These are phyloP conservation scores for Phytophthora ohioensis DNA, from an alignment of 352 stramenopile genomes.

Conservation along the genomic window DNA sequence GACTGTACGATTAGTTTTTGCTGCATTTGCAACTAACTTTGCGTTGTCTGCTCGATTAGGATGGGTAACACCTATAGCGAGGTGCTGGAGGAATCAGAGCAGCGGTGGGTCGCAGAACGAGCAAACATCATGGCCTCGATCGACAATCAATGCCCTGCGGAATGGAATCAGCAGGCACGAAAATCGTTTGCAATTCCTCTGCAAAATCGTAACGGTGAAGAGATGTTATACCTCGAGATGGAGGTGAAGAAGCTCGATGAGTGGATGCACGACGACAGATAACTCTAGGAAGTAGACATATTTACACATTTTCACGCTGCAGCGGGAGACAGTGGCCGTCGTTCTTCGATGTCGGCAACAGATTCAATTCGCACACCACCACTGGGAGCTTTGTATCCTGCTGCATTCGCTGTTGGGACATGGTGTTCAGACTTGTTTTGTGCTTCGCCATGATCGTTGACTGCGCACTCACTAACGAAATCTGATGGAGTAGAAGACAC, in stretches of 20 bases:
- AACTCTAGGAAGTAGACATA: not conserved
- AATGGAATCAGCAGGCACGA: constrained; percentile 45
- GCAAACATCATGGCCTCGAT: constrained; percentile 76
- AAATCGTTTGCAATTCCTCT: constrained; percentile 55
- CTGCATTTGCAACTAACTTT: not conserved
- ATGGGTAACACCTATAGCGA: constrained; percentile 77
- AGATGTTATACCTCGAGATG: constrained; percentile 59
- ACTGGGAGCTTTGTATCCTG: not conserved
- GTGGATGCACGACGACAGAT: constrained; percentile 44
- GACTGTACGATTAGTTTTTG: not conserved
- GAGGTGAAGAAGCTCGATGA: constrained; percentile 57
- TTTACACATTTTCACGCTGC: constrained; percentile 16
- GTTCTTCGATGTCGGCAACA: not conserved
- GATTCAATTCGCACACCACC: not conserved
- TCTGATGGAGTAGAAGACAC: not conserved
- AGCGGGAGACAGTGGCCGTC: constrained; percentile 27
- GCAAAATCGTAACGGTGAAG: constrained; percentile 42
- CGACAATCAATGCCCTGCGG: constrained; percentile 53
- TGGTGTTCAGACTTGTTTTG: not conserved
- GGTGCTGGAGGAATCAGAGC: constrained; percentile 65
- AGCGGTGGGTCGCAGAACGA: constrained; percentile 69
- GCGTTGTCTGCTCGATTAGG: constrained; percentile 24
- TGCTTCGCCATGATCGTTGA: not conserved
- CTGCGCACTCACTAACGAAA: not conserved
- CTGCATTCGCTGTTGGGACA: not conserved